These are phyloP conservation scores for Phytopythium litorale DNA, from an alignment of 352 stramenopile genomes.

Conservation along the genomic window DNA sequence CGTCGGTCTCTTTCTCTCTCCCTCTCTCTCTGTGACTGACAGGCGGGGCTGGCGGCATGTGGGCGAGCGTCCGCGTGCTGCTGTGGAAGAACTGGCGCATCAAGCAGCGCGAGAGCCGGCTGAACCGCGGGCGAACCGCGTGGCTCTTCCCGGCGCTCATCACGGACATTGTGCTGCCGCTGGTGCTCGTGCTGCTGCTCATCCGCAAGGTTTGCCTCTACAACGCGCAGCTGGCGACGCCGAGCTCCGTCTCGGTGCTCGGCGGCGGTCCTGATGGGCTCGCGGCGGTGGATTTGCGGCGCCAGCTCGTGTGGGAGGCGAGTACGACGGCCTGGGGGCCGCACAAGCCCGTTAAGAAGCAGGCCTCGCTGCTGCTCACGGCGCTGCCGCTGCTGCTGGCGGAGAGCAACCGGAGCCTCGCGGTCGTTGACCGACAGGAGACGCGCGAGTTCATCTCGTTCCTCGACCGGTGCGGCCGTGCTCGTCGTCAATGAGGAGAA, in stretches of 20 bases:
- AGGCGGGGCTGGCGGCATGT: slow-evolving; percentile 12
- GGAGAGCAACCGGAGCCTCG: slow-evolving; percentile 52
- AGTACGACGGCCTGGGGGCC: not conserved
- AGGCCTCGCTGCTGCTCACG: slow-evolving; percentile 35
- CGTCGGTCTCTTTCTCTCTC: too few relatives aligned
- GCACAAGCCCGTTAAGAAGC: not conserved
- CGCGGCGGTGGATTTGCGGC: not conserved
- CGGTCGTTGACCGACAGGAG: slow-evolving; percentile 49
- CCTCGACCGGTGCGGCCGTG: slow-evolving; percentile 23
- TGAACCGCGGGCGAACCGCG: slow-evolving; percentile 42
- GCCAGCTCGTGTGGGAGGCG: not conserved
- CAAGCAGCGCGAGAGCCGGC: slow-evolving; percentile 72
- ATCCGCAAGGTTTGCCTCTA: slow-evolving; percentile 53
- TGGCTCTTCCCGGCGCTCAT: slow-evolving; percentile 71
- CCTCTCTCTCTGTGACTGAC: not conserved
- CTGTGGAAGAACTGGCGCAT: slow-evolving; percentile 84
- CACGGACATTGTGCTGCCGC: slow-evolving; percentile 63
- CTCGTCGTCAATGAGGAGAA: not conserved
- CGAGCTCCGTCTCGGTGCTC: not conserved
- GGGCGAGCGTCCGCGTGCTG: slow-evolving; percentile 45
- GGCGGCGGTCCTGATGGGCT: not conserved
- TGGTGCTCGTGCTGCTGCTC: slow-evolving; percentile 52
- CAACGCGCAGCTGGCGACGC: slow-evolving; percentile 34
- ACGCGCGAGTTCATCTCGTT: slow-evolving; percentile 41
- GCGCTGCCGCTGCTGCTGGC: slow-evolving; percentile 53